Evolutionary conservation across 768 basidiomycete species (phyloP).

Genomic region (Sarcodon aspratus): DNA sequence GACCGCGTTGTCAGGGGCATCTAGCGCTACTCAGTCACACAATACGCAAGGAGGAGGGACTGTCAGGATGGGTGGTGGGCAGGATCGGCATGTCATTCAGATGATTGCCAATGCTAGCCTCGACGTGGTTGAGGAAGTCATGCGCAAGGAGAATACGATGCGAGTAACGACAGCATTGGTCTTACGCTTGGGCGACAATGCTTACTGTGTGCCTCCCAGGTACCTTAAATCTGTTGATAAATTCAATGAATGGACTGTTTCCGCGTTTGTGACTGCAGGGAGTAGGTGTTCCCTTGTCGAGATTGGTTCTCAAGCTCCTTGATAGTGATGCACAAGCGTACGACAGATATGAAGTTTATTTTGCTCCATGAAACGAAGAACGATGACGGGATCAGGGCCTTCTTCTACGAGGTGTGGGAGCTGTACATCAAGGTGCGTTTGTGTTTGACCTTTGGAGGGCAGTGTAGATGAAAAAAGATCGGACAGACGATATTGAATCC

Average conservation of each 20-base stretch:
- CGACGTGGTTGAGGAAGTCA: slow-evolving; percentile 90
- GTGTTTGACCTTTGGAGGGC: not conserved
- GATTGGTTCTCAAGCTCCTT: slow-evolving; percentile 1
- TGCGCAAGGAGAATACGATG: slow-evolving; percentile 75
- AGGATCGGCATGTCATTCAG: slow-evolving; percentile 91
- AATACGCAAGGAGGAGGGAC: slow-evolving; percentile 47
- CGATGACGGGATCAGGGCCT: slow-evolving; percentile 89
- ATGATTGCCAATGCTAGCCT: slow-evolving; percentile 98
- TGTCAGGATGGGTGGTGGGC: slow-evolving; percentile 65
- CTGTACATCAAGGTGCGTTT: slow-evolving; percentile 80
- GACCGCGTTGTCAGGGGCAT: slow-evolving; percentile 78
- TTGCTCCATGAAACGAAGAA: slow-evolving; percentile 92
- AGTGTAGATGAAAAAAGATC: not conserved
- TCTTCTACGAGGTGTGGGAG: slow-evolving; percentile 97
- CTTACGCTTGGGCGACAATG: not conserved
- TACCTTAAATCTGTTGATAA: slow-evolving; percentile 93
- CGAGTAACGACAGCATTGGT: slow-evolving; percentile 25
- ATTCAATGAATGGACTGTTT: slow-evolving; percentile 98
- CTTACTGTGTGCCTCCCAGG: slow-evolving; percentile 33
- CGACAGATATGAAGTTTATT: slow-evolving; percentile 86
- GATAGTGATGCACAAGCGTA: slow-evolving; percentile 7
- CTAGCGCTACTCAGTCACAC: slow-evolving; percentile 53
- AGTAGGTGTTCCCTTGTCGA: slow-evolving; percentile 46
- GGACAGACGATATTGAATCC: slow-evolving; percentile 83
- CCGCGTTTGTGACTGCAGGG: slow-evolving; percentile 89